Evolutionary conservation across 2,329 filamentous ascomycete species (phyloP), one percentile per base, ranked within the genome.

Genomic region (Immersiporthe knoxdaviesiana): DNA sequence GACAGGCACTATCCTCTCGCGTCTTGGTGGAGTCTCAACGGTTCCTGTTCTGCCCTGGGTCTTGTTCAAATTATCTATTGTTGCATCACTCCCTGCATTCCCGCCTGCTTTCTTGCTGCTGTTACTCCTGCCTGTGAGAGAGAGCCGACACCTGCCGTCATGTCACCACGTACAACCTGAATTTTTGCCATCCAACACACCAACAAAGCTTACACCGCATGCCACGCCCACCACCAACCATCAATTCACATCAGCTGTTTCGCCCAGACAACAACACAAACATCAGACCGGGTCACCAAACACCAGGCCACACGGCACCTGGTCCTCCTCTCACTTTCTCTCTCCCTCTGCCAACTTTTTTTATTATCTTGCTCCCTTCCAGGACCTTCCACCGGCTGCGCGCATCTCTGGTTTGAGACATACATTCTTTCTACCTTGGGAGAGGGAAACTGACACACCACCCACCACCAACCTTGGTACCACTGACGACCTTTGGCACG

Each of bases 331-430:
- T 39, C 32, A 39, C 52, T 52, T n/a, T 32, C 24, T n/a, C 62
- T 54, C 18, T 44, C 18, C 11, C 44, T 67, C 44, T 67, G 47
- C 44, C 27, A 56, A 47, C 66, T 14, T 27, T 27, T 14, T 24
- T 24, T 11, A 24, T 12, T 10, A 2, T 24, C 47, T 35, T 41
- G 44, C 67, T 35, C 30, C 64, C 27, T 44, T 54, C 44, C 6
- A 16, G 50, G 21, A 35, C 35, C 35, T 35, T 41, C 63, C 65
- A 63, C 59, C 67, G 63, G 54, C 67, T 54, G 54, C 66, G 66
- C 66, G 60, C 67, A 56, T 58, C 56, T 63, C 8, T 47, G 60
- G 54, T 37, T 58, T 60, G 63, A 71, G 69, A 69, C 69, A 66
- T 67, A 66, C 63, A 56, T 64, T 68, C 62, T 66, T 68, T 65